Conservation (phyloP, 768 basidiomycete species). For the Termitomyces sp. region DNA sequence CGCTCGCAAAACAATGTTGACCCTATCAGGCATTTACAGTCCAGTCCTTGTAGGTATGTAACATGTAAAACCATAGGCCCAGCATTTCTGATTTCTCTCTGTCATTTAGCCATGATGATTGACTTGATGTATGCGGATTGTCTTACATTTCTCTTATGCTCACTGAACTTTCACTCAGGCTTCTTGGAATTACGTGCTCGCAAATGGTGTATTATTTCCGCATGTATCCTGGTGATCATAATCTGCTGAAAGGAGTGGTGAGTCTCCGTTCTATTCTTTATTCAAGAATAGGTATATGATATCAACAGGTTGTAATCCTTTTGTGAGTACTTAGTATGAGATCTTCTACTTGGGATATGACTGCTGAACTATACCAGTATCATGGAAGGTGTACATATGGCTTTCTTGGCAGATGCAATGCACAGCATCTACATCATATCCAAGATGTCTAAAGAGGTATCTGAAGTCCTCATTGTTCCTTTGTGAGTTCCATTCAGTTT, state of each 20-base stretch:
- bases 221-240: neutral
- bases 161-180: neutral
- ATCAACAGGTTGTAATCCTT: neutral
- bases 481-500: neutral
- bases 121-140: neutral
- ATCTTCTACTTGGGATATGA: neutral
- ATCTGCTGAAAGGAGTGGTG: neutral
- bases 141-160: neutral
- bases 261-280: neutral
- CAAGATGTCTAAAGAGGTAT: neutral
- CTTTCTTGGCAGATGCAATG: neutral
- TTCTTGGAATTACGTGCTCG: neutral
- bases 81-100: neutral
- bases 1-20: too few species aligned
- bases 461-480: neutral
- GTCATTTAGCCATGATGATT: neutral
- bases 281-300: too few species aligned
- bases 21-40: neutral
- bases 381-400: neutral
- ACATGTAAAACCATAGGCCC: neutral
- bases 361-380: neutral
- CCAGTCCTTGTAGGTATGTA: neutral
- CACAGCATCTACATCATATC: neutral
- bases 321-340: neutral
- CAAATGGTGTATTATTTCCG: neutral